Base-by-base conservation (phyloP, 306 rosid species). In the Boehmeria nivea region DNA sequence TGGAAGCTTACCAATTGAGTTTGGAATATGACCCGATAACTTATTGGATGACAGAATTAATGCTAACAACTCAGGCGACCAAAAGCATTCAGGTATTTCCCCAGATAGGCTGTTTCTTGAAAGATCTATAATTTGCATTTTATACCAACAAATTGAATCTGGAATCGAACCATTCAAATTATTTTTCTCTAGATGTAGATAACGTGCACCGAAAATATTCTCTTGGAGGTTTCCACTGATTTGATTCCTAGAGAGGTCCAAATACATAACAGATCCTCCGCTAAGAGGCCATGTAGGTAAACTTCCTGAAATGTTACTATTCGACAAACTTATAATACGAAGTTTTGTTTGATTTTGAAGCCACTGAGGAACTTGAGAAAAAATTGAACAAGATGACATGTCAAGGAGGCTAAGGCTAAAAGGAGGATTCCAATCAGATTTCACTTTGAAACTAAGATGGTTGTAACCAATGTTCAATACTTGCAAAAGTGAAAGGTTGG, bases 391-490 rank as follows among this genome's bases (percentile, higher is more conserved):
- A 13, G 53, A 36, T 13, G 39, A 20, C 8, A 78, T 31, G 5
- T 0, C 0, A 26, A 73, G 6, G 8, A 0, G 0, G 6, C 3
- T 0, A 12, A 78, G 60, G 40, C 59, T 63, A 12, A 78, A 78
- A 7, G 76, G 67, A 64, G 78, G 72, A 19, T 43, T 59, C 78
- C 78, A 72, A 6, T 59, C 3, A 3, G 66, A 18, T 59, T 38
- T 57, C 1, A 65, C 42, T 33, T 64, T 8, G 49, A 54, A 38
- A 18, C 40, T 18, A 10, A 72, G 40, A 15, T 38, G 33, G 50
- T 40, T 51, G 20, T 3, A n/a, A n/a, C n/a, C n/a, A n/a, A n/a
- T n/a, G n/a, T n/a, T n/a, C n/a, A n/a, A n/a, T n/a, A n/a, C n/a
- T n/a, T n/a, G n/a, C n/a, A n/a, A n/a, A n/a, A n/a, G n/a, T n/a